These are phyloP conservation scores for Ceratocystis colombiana DNA, from an alignment of 2,329 filamentous ascomycete species.

Conservation along the genomic window DNA sequence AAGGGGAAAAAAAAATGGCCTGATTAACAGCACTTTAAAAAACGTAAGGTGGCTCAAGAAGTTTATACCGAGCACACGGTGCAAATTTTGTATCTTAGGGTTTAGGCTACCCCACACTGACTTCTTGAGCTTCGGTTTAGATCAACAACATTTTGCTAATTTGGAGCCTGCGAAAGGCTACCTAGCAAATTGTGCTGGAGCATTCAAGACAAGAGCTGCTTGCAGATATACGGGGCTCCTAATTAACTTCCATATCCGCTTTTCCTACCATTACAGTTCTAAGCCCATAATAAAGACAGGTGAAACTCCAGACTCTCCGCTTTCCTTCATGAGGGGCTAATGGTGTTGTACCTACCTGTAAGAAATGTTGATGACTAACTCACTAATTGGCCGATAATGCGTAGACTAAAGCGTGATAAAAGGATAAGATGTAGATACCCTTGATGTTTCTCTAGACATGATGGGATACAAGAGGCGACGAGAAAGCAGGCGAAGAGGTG, in stretches of 20 bases:
- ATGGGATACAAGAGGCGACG: not conserved
- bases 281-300: not conserved
- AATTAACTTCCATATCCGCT: too few relatives aligned
- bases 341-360: not conserved
- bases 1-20: not conserved
- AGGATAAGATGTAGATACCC: not conserved
- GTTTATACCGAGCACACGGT: conserved; percentile 22
- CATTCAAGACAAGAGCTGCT: too few relatives aligned
- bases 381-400: not conserved
- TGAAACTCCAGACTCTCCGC: not conserved
- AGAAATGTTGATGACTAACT: not conserved
- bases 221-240: too few relatives aligned
- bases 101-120: too few relatives aligned
- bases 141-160: too few relatives aligned
- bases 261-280: not conserved
- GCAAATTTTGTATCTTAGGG: not conserved
- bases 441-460: not conserved
- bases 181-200: too few relatives aligned
- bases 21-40: too few relatives aligned
- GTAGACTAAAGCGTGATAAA: not conserved
- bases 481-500: too few relatives aligned
- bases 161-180: too few relatives aligned
- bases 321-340: not conserved
- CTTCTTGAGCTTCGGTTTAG: too few relatives aligned
- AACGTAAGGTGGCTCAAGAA: too few relatives aligned